Conservation (phyloP, 1,284 basidiomycete genomes). For the Vanrija sp. region DNA sequence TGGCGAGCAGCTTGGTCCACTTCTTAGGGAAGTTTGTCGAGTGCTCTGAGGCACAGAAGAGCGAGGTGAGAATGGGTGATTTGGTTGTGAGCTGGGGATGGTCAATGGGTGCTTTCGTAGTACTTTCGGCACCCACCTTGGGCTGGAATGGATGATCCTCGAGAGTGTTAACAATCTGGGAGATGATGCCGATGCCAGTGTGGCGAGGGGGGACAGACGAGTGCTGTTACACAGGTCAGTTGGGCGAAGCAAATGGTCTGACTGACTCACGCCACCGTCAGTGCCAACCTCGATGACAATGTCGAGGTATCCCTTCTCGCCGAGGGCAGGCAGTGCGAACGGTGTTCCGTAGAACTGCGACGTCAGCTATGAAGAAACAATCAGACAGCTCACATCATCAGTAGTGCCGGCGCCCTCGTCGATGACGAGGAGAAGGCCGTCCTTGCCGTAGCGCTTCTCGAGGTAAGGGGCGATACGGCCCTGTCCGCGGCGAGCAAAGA, state of each 20-base stretch:
- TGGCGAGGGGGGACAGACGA: constrained; percentile 50
- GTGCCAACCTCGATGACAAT: constrained; percentile 44
- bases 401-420: constrained; percentile 44
- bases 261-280: constrained; percentile 38
- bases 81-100: constrained; percentile 31
- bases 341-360: constrained; percentile 34
- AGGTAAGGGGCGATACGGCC: constrained; percentile 44
- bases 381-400: constrained; percentile 28
- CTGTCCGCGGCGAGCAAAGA: constrained; percentile 44
- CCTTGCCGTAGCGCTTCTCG: constrained; percentile 44
- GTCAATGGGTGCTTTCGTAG: too few relatives aligned
- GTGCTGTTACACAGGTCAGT: constrained; percentile 32
- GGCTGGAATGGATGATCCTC: constrained; percentile 47
- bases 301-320: constrained; percentile 47
- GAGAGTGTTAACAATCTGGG: constrained; percentile 43
- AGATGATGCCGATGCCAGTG: constrained; percentile 51
- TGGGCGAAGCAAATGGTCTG: too few relatives aligned
- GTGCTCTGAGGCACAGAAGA: constrained; percentile 50
- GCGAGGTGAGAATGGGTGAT: constrained; percentile 47
- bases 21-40: constrained; percentile 37
- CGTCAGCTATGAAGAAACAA: neutral
- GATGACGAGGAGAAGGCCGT: constrained; percentile 47
- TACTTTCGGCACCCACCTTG: neutral
- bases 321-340: constrained; percentile 41
- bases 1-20: constrained; percentile 34